Conservation (phyloP, 768 basidiomycete species). For the Phylloporus sp. region DNA sequence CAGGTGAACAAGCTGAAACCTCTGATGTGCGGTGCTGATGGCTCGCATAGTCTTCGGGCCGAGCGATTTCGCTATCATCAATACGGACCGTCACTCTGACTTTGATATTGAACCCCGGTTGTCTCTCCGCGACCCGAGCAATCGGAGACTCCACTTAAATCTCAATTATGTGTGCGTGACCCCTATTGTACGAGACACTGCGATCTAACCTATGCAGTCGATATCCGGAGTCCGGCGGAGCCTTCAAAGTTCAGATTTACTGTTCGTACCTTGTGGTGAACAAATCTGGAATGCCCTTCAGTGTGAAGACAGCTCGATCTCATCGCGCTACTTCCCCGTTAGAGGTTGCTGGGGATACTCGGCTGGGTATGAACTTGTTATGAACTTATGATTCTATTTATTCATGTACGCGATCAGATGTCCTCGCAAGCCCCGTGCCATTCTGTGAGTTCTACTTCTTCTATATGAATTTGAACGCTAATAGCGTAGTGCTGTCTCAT, state of each 20-base stretch:
- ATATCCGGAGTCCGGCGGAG: conserved; percentile 87
- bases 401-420: conserved; percentile 32
- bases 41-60: conserved; percentile 70
- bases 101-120: conserved; percentile 77
- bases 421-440: conserved; percentile 56
- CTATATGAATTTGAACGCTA: conserved; percentile 4
- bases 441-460: conserved; percentile 59
- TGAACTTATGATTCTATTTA: conserved; percentile 12
- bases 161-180: conserved; percentile 86
- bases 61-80: conserved; percentile 97
- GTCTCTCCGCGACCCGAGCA: conserved; percentile 65
- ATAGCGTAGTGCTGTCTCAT: conserved; percentile 75
- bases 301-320: conserved; percentile 59
- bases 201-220: conserved; percentile 40
- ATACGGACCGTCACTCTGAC: conserved; percentile 87
- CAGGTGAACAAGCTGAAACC: conserved; percentile 46
- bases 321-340: conserved; percentile 60
- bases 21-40: conserved; percentile 1
- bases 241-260: conserved; percentile 94
- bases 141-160: conserved; percentile 73
- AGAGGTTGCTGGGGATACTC: conserved; percentile 82
- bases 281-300: conserved; percentile 86
- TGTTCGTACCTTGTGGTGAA: conserved; percentile 88
- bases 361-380: conserved; percentile 42
- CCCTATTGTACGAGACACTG: neutral